Conservation (phyloP, 176 grass and related monocot genomes). For the Alopecurus myosuroides region DNA sequence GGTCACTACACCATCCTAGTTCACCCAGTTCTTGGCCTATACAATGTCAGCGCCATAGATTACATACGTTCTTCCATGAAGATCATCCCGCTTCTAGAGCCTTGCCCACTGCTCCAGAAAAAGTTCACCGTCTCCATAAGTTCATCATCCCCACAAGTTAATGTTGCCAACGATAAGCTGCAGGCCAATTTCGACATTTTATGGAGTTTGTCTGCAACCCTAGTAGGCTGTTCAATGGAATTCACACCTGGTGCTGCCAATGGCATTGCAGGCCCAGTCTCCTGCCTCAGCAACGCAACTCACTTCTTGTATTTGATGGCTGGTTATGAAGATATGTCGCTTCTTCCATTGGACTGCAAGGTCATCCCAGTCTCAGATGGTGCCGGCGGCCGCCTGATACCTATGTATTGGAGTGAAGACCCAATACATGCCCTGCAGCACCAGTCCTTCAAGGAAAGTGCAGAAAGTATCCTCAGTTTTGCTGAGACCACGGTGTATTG, state of each 20-base stretch:
- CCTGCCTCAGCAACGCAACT: not conserved
- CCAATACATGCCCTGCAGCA: too few relatives aligned
- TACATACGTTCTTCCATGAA: not conserved
- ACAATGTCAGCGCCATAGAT: not conserved
- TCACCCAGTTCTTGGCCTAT: not conserved
- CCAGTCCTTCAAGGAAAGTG: too few relatives aligned
- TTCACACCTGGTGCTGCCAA: not conserved
- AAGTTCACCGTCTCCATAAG: not conserved
- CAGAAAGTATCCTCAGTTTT: too few relatives aligned
- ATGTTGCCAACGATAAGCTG: not conserved
- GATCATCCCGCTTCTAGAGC: not conserved
- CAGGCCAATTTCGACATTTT: too few relatives aligned
- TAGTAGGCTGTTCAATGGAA: not conserved
- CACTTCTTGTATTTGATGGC: not conserved
- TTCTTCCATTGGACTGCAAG: too few relatives aligned
- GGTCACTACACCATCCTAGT: not conserved
- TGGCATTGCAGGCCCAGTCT: not conserved
- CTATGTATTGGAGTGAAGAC: too few relatives aligned
- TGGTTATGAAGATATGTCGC: not conserved
- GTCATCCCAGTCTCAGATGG: not conserved
- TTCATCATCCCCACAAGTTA: not conserved
- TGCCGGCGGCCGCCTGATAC: too few relatives aligned
- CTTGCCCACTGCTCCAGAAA: not conserved
- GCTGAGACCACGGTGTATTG: too few relatives aligned
- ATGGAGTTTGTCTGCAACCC: too few relatives aligned